Conservation (phyloP, 2,329 filamentous ascomycete species). For the Colletotrichum cordylinicola region DNA sequence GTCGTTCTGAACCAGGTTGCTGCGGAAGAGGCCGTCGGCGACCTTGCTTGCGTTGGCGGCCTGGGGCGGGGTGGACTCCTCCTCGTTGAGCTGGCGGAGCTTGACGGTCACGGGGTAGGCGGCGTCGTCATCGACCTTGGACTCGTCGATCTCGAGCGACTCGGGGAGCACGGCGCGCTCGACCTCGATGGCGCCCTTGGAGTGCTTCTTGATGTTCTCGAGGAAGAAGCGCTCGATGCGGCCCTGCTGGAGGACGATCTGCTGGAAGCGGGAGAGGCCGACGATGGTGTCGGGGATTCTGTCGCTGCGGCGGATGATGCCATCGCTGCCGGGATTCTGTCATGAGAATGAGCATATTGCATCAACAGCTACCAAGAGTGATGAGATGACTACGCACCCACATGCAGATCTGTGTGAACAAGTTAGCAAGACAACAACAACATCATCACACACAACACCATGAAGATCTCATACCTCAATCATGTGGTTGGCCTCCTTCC, state of each 20-base stretch:
- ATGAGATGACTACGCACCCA: constrained; percentile 4
- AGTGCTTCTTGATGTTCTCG: constrained; percentile 62
- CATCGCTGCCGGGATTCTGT: constrained; percentile 68
- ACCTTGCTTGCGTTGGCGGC: constrained; percentile 40
- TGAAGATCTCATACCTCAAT: constrained; percentile 58
- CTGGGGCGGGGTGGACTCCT: constrained; percentile 56
- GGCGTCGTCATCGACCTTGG: constrained; percentile 49
- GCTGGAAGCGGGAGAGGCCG: constrained; percentile 66
- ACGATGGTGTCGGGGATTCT: constrained; percentile 68
- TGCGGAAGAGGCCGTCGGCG: constrained; percentile 63
- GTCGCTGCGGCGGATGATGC: constrained; percentile 61
- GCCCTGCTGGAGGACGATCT: constrained; percentile 74
- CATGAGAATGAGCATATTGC: constrained; percentile 13
- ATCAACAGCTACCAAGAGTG: not conserved
- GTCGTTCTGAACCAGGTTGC: constrained; percentile 62
- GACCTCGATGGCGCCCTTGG: constrained; percentile 53
- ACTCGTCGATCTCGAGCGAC: constrained; percentile 58
- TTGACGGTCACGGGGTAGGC: constrained; percentile 67
- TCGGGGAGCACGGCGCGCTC: constrained; percentile 67
- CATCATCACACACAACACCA: not conserved
- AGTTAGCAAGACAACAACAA: constrained; percentile 19
- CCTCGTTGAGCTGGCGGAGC: constrained; percentile 61
- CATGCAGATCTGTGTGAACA: constrained; percentile 7
- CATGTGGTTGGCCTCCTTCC: constrained; percentile 73
- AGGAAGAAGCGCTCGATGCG: constrained; percentile 72